These are phyloP conservation scores for Rosellinia necatrix DNA, from an alignment of 2,329 filamentous ascomycete species.

Conservation along the genomic window DNA sequence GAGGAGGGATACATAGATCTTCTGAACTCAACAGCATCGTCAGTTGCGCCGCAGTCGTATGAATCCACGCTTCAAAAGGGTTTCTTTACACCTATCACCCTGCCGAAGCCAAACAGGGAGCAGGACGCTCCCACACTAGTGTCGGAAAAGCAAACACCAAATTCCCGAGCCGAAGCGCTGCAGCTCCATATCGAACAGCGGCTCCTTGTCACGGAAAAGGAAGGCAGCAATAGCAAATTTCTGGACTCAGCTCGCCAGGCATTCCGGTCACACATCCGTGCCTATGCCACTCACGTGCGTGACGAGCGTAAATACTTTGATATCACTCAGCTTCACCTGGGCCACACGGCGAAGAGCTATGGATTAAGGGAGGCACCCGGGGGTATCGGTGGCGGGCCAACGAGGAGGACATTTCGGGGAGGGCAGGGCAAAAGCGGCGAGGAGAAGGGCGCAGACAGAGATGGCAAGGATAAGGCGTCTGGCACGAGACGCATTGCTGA, in stretches of 20 bases:
- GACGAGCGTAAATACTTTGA: conserved; percentile 87
- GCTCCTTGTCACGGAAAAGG: conserved; percentile 48
- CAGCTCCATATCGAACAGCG: conserved; percentile 66
- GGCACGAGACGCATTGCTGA: conserved; percentile 31
- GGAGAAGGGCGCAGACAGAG: conserved; percentile 34
- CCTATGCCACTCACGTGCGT: conserved; percentile 91
- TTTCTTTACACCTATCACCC: conserved; percentile 62
- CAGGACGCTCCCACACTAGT: conserved; percentile 61
- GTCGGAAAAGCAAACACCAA: conserved; percentile 49
- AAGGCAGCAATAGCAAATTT: conserved; percentile 50
- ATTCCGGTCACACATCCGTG: conserved; percentile 89
- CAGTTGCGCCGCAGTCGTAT: conserved; percentile 55
- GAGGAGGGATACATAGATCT: conserved; percentile 90
- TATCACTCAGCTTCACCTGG: conserved; percentile 87
- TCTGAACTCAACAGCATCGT: conserved; percentile 57
- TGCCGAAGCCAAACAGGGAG: conserved; percentile 61
- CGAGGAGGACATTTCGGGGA: conserved; percentile 46
- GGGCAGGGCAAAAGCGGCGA: conserved; percentile 41
- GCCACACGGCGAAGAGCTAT: conserved; percentile 93
- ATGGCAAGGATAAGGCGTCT: conserved; percentile 35
- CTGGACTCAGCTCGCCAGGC: conserved; percentile 83
- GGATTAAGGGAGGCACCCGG: conserved; percentile 86
- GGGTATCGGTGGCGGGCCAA: conserved; percentile 70
- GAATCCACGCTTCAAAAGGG: conserved; percentile 67
- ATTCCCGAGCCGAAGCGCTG: conserved; percentile 58